Percentiles rank a stretch among this genome's conserved stretches.
These are phyloP conservation scores for Cercophora samala DNA, from an alignment of 495 filamentous ascomycete genomes.

Conservation along the genomic window DNA sequence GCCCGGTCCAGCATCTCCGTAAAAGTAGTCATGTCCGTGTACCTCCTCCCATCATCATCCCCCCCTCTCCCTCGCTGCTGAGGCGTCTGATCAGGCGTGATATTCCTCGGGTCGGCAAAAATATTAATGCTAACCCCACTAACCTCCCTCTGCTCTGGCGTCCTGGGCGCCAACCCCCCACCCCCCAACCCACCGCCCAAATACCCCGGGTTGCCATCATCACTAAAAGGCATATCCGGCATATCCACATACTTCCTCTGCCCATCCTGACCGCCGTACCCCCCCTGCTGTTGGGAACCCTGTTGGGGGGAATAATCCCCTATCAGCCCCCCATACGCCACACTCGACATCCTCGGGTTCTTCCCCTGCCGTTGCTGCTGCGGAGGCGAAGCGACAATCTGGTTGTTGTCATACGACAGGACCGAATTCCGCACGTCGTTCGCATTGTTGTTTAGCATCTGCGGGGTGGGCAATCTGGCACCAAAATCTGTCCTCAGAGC, in stretches of 20 bases:
- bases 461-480: constrained; percentile 12
- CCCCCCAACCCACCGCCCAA: no score
- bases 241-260: constrained; percentile 8
- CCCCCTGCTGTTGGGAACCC: background rate
- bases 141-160: constrained; percentile 38
- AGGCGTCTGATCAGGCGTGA: constrained; percentile 28
- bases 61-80: no score
- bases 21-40: constrained; percentile 55
- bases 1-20: constrained; percentile 59
- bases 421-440: background rate
- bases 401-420: background rate
- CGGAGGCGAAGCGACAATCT: constrained; percentile 8
- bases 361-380: background rate
- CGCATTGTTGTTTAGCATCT: constrained; percentile 3
- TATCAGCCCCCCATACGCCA: constrained; percentile 16
- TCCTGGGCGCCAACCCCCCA: constrained; percentile 19
- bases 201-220: constrained; percentile 14
- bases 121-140: constrained; percentile 67
- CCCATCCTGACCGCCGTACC: no score
- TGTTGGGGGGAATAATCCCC: background rate
- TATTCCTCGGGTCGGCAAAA: constrained; percentile 57
- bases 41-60: constrained; percentile 15
- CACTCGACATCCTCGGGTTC: constrained; percentile 5
- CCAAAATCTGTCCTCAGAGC: constrained; percentile 38
- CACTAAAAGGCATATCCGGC: constrained; percentile 2